A percentile compares a stretch with the other conserved stretches of the same genome.
phyloP scores from a whole-genome alignment of 176 grass and related monocot species.

The Oryza glumipatula region DNA sequence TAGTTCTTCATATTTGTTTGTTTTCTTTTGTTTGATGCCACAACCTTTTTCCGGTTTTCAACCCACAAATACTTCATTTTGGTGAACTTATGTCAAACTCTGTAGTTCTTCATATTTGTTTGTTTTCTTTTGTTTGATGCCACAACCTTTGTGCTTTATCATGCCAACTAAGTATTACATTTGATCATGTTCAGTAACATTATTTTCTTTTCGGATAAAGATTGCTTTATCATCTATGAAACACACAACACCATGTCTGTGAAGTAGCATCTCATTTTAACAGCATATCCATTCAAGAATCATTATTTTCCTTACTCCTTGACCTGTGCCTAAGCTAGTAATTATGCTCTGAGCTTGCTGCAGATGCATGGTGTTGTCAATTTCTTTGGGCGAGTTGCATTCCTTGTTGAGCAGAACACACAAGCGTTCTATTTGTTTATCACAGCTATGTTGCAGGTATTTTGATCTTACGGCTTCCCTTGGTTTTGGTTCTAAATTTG shows the following conservation, averaged over 20 bases:
- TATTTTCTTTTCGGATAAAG: neutral
- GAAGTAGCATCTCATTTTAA: conserved; percentile 2
- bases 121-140: neutral
- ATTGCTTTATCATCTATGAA: neutral
- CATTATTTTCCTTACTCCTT: neutral
- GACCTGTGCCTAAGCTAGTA: neutral
- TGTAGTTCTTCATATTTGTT: neutral
- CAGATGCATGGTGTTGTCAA: conserved; percentile 89
- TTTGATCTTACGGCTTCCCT: neutral
- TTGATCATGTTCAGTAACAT: neutral
- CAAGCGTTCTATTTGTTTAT: conserved; percentile 94
- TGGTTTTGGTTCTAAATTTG: neutral
- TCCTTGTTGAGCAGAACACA: conserved; percentile 85
- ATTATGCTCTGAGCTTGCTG: conserved; percentile 23
- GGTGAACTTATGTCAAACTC: neutral
- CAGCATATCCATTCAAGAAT: neutral
- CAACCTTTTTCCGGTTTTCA: neutral
- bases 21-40: neutral
- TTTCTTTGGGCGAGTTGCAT: conserved; percentile 89
- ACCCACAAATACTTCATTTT: neutral
- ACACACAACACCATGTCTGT: neutral
- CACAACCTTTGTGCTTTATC: neutral
- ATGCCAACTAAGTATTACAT: neutral
- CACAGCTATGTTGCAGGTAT: conserved; percentile 78
- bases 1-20: neutral